These are phyloP conservation scores for Trematosphaeria pertusa DNA, from an alignment of 2,329 filamentous ascomycete genomes.

Conservation along the genomic window DNA sequence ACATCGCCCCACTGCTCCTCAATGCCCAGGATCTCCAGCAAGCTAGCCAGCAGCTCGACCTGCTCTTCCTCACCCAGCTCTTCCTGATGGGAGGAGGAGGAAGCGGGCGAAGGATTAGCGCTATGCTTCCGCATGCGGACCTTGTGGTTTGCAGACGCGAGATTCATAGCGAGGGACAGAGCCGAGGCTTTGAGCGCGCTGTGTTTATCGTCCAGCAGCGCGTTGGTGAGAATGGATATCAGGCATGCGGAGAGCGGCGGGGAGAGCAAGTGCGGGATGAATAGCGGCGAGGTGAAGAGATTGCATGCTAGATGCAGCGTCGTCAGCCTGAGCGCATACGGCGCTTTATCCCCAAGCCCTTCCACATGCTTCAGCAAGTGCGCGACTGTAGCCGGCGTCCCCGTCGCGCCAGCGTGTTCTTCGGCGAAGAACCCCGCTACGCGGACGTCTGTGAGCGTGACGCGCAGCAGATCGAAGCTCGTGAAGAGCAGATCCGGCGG, in stretches of 20 bases:
- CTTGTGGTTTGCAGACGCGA: constrained; percentile 74
- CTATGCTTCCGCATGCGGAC: constrained; percentile 63
- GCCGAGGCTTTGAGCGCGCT: constrained; percentile 80
- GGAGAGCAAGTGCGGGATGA: constrained; percentile 67
- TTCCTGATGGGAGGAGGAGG: constrained; percentile 12
- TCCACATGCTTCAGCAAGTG: constrained; percentile 64
- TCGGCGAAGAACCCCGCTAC: constrained; percentile 84
- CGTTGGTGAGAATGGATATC: constrained; percentile 75
- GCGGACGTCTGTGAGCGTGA: constrained; percentile 77
- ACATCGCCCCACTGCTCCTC: constrained; percentile 68
- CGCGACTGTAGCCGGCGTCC: constrained; percentile 60
- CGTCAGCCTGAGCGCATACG: constrained; percentile 84
- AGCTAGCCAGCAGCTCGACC: constrained; percentile 80
- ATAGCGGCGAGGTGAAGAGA: constrained; percentile 78
- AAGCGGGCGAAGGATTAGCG: constrained; percentile 20
- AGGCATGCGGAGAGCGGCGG: constrained; percentile 58
- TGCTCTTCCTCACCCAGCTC: constrained; percentile 72
- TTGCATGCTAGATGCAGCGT: constrained; percentile 86
- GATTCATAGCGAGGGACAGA: constrained; percentile 82
- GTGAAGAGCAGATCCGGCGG: constrained; percentile 75
- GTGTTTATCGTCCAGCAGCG: constrained; percentile 78
- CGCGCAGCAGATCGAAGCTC: constrained; percentile 82
- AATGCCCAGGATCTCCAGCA: constrained; percentile 73
- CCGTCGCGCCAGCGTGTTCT: constrained; percentile 64
- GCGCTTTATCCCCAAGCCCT: constrained; percentile 61